Base-by-base conservation (phyloP, 139 green algal species). In the Diplosphaera chodatii region DNA sequence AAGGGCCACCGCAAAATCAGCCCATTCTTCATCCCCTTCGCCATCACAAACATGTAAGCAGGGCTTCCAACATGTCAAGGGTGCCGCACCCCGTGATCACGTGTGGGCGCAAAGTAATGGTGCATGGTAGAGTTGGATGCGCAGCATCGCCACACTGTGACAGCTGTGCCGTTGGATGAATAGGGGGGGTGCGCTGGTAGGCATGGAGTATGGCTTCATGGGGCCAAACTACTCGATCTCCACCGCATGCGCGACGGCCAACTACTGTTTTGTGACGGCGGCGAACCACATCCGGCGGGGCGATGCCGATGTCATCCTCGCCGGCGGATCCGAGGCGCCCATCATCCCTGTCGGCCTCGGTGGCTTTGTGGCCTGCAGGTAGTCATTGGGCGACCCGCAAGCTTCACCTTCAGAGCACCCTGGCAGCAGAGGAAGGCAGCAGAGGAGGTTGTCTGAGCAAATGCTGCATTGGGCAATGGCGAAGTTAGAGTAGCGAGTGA, bases 11-110 rank as follows among this genome's bases (percentile, higher is more conserved):
- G 95, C 83, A 96, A 95, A 80, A 98, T 99, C 64, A 94, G 87
- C 4, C 96, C 96, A 65, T 99, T 99, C 89, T 99, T 99, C 89
- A 99, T 99, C 78, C 96, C 96, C 48, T 99, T 97, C 79, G 89
- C 92, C 79, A 98, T 99, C 84, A 98, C 94, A 72, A 99, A 99
- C 91, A 99, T 99, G 96, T 86, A 66, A 34, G 80, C 10, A 37
- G n/a, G n/a, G n/a, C n/a, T n/a, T n/a, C n/a, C n/a, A n/a, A n/a
- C n/a, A n/a, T n/a, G n/a, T n/a, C n/a, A n/a, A n/a, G n/a, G n/a
- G n/a, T n/a, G n/a, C n/a, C n/a, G n/a, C n/a, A n/a, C n/a, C n/a
- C n/a, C n/a, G n/a, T n/a, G n/a, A n/a, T n/a, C n/a, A n/a, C n/a
- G n/a, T n/a, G n/a, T n/a, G n/a, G n/a, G n/a, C n/a, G n/a, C n/a